Base-by-base conservation (phyloP, 2,329 filamentous ascomycete genomes). In the Hypoxylon sp. region DNA sequence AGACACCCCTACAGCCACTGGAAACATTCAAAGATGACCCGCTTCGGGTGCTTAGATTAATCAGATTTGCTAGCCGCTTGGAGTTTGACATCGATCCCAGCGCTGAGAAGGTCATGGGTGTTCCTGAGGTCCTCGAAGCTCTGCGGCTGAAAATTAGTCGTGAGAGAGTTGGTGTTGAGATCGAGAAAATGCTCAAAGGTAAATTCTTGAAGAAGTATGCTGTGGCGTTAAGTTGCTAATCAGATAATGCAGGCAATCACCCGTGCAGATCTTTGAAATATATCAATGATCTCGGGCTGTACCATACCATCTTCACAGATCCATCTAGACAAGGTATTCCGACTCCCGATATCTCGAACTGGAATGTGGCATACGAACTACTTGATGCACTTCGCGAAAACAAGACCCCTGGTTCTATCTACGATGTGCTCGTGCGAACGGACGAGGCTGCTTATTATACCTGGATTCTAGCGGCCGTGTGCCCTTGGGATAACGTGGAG, bases 21-120 rank as follows among this genome's bases (percentile, higher is more conserved):
- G 89, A 96, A 68, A 99, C 93, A 0, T 97, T 99, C 73, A 91
- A 87, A 69, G 93, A 97, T 67, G 93, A 97, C 65, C 94, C 94
- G 8, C 76, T 99, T 16, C 82, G 94, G 12, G 89, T 97, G 3
- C 75, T 97, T 54, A 84, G 93, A 36, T 77, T 97, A 42, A 88
- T 99, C 38, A 84, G 94, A 47, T 97, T 99, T 72, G 90, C 93
- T 3, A 95, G 90, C 64, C 82, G 92, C 13, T 78, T 97, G 5
- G 79, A 81, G 34, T 99, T 96, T 67, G 75, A 71, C 7, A 96
- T 99, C 57, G 89, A 95, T 56, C 69, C 77, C 0, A 77, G 80
- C 20, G 87, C 88, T 0, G 82, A 88, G 64, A 67, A 75, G 30
- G 87, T 83, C 16, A 99, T 99, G 93, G 80, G 79, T 8, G 80